A percentile compares a stretch with the other conserved stretches of the same genome.
These are phyloP conservation scores for Hypericum androsaemum DNA, from an alignment of 345 rosid species.

Conservation along the genomic window DNA sequence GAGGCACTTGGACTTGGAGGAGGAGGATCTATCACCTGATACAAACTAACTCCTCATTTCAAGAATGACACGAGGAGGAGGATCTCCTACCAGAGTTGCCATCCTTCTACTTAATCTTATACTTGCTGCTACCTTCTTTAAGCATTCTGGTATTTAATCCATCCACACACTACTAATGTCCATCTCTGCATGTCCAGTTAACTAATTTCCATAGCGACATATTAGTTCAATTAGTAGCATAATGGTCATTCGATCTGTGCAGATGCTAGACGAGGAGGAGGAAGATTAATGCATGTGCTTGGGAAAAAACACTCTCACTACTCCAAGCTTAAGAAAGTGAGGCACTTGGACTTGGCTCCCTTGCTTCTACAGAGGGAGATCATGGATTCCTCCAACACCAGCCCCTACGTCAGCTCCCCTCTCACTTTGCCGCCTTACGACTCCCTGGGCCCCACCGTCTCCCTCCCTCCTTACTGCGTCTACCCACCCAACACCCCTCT, in stretches of 20 bases:
- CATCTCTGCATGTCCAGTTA: no score
- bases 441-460: conserved; percentile 37
- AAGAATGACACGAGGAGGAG: no score
- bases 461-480: conserved; percentile 45
- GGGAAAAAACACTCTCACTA: conserved; percentile 15
- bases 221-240: no score
- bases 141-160: no score
- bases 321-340: conserved; percentile 16
- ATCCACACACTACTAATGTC: no score
- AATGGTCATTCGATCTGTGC: not conserved
- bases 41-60: no score
- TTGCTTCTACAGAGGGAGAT: conserved; percentile 32
- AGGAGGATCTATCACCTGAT: no score
- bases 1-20: no score
- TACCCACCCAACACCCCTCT: conserved; percentile 49
- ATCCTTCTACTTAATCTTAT: no score
- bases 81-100: no score
- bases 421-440: conserved; percentile 51
- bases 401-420: conserved; percentile 49
- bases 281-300: conserved; percentile 14
- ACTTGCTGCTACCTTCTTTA: no score
- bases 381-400: conserved; percentile 32
- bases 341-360: conserved; percentile 35
- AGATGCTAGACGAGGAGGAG: conserved; percentile 23
- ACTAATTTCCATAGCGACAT: no score